Evolutionary conservation across 352 stramenopile species (phyloP), one percentile per base, ranked within the genome.

Genomic region (Pythium diclinum): DNA sequence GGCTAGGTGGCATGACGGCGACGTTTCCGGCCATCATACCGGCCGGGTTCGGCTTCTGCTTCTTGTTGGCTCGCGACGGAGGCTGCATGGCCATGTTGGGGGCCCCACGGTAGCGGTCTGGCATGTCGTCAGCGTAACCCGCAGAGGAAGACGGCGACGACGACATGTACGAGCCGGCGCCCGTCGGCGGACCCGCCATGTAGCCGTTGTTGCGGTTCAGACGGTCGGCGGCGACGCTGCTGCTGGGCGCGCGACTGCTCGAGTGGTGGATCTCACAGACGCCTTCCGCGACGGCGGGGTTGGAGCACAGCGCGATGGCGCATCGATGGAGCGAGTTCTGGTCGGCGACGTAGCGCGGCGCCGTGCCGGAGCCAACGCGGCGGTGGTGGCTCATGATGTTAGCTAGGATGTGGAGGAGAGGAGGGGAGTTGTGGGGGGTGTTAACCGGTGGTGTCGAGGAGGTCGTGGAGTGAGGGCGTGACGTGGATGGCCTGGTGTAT

Each of bases 191-290:
- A 11, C 42, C 38, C 16, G 38, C 57, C 51, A 56, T 28, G 59
- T 76, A 76, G 13, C 73, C 69, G 55, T 52, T 64, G 57, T 68
- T 63, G 13, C 65, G 61, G 47, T 28, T 55, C 25, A 67, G 1
- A 30, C 58, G 40, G 44, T 56, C 49, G 36, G 34, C 42, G n/a
- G 51, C 33, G 10, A 10, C 7, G 8, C 17, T 14, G 25, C 33
- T 32, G 25, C 33, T 32, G 19, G 51, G 14, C 17, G 42, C 52
- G 46, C 64, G 64, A 0, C 47, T 63, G 44, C 80, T 78, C 13
- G 81, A 87, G 54, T 90, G 72, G 56, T 94, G 85, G 70, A 91
- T 83, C 38, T 81, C 75, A 64, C 85, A 94, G 19, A 94, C 82
- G 36, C 83, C 81, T 56, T 92, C 76, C 10, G 85, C 81, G 38